These are phyloP conservation scores for Leucocoprinus leucothites DNA, from an alignment of 768 basidiomycete genomes.

Conservation along the genomic window DNA sequence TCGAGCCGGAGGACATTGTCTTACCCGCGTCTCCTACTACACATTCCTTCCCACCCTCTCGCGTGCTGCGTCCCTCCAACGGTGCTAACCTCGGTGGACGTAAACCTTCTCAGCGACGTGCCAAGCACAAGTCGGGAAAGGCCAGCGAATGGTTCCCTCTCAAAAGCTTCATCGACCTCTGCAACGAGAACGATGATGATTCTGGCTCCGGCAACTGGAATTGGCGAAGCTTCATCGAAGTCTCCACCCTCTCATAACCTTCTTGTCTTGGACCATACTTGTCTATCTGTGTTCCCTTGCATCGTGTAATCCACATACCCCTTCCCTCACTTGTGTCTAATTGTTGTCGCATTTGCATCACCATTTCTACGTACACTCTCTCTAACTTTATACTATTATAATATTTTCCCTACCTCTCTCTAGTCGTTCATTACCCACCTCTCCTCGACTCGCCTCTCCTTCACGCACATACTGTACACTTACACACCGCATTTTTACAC, in stretches of 20 bases:
- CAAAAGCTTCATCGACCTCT: slow-evolving; percentile 64
- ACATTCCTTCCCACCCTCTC: slow-evolving; percentile 15
- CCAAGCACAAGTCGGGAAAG: slow-evolving; percentile 15
- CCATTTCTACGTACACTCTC: neutral
- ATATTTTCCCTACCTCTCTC: neutral
- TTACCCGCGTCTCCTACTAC: slow-evolving; percentile 20
- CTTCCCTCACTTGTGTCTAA: neutral
- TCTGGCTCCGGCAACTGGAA: slow-evolving; percentile 34
- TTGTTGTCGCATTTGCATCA: neutral
- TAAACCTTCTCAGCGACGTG: slow-evolving; percentile 11
- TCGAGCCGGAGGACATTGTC: slow-evolving; percentile 38
- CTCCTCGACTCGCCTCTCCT: neutral
- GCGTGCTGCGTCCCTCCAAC: slow-evolving; percentile 13
- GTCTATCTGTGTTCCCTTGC: neutral
- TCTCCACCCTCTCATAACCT: slow-evolving; percentile 34
- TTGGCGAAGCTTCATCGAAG: slow-evolving; percentile 67
- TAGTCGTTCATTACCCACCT: neutral
- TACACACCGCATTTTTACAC: slow-evolving; percentile 1
- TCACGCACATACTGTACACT: slow-evolving; percentile 2
- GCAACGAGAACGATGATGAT: slow-evolving; percentile 36
- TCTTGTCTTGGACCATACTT: neutral
- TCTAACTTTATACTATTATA: slow-evolving; percentile 7
- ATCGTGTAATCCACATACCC: too few relatives aligned
- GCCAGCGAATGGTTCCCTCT: slow-evolving; percentile 53
- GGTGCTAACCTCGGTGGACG: slow-evolving; percentile 4